Evolutionary conservation across 2,329 filamentous ascomycete genomes (phyloP).

Genomic region (Rhinocladiella mackenziei): DNA sequence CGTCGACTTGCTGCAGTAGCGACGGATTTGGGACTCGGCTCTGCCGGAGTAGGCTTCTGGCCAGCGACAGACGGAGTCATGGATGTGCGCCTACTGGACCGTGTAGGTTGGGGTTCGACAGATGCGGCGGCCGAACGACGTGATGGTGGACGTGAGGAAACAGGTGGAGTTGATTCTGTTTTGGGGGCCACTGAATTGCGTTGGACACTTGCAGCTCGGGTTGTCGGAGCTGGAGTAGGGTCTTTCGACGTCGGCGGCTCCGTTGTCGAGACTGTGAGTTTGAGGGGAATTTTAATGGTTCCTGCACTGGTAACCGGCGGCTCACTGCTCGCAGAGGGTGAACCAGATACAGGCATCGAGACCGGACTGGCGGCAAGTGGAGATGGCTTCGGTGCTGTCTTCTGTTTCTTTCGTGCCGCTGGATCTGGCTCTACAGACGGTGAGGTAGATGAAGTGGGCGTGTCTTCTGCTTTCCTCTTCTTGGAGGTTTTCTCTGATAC

Average conservation of each 20-base stretch:
- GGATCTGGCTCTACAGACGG: slow-evolving; percentile 29
- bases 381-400: slow-evolving; percentile 33
- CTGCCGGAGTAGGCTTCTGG: slow-evolving; percentile 39
- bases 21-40: slow-evolving; percentile 39
- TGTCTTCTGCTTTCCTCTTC: slow-evolving; percentile 56
- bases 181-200: slow-evolving; percentile 27
- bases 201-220: slow-evolving; percentile 23
- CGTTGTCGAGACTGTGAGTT: slow-evolving; percentile 24
- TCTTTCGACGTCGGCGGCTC: slow-evolving; percentile 15
- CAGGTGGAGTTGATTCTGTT: slow-evolving; percentile 27
- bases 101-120: slow-evolving; percentile 21
- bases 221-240: slow-evolving; percentile 22
- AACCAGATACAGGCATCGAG: slow-evolving; percentile 43
- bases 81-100: slow-evolving; percentile 20
- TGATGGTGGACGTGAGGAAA: slow-evolving; percentile 29
- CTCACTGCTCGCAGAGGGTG: slow-evolving; percentile 33
- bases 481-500: slow-evolving; percentile 33
- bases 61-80: slow-evolving; percentile 25
- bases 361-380: slow-evolving; percentile 34
- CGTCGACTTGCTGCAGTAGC: slow-evolving; percentile 43
- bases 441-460: slow-evolving; percentile 33
- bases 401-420: slow-evolving; percentile 38
- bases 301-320: slow-evolving; percentile 20
- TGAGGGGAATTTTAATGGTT: slow-evolving; percentile 29
- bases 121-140: slow-evolving; percentile 26